Evolutionary conservation across 805 yeast species (phyloP), one percentile per base, ranked within the genome.

Genomic region (Torulaspora franciscae): DNA sequence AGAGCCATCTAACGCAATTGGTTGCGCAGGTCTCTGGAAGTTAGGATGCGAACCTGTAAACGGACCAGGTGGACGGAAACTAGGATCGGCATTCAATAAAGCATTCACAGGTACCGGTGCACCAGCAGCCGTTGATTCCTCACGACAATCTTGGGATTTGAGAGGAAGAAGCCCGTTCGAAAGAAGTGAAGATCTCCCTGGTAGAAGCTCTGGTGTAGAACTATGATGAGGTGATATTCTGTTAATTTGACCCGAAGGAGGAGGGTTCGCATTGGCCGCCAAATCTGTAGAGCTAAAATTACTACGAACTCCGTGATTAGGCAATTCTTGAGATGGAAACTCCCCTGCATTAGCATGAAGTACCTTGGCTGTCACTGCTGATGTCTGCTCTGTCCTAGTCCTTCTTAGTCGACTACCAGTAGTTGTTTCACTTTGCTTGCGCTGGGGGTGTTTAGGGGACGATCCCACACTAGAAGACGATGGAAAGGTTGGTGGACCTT

Each of bases 111-210:
- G 17, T 8, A 6, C 19, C 14, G 33, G 33, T 19, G 15, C 19
- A 11, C 19, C 11, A 2, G 26, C 13, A n/a, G 25, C 5, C 8
- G 4, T n/a, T 4, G 32, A 19, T 15, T 24, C 29, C 5, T 15
- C 30, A 30, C 7, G 37, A 8, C 30, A 6, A 14, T 19, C 7
- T 9, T 5, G 9, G 7, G 32, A 26, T 26, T 58, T 51, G 11
- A 65, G 58, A 22, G 67, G 65, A 9, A 59, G 58, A 3, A 52
- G 57, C 39, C 48, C 48, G 26, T 46, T 49, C 0, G 58, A 36
- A n/a, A 28, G 26, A 11, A 43, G 19, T 2, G 48, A 49, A 6
- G 60, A 47, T 6, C 51, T 39, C 9, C 51, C 40, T 40, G 57
- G 55, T 37, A 55, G 51, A 10, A 46, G 32, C 14, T 45, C 48